Base-by-base conservation (phyloP, 2,329 filamentous ascomycete species). In the Fusarium fracticaudum region DNA sequence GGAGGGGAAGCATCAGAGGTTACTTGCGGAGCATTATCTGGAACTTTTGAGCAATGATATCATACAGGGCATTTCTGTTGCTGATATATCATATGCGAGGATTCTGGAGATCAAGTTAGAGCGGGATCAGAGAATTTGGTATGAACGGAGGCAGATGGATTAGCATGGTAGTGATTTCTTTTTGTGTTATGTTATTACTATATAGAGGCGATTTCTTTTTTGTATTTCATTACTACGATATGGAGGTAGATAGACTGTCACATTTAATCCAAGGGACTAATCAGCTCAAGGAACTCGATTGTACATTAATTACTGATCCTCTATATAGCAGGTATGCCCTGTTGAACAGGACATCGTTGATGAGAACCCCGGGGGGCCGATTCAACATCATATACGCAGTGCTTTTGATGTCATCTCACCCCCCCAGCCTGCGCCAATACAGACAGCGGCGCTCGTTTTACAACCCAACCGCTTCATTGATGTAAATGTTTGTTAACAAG, bases 11-110 rank as follows among this genome's bases (percentile, higher is more conserved):
- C 60, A 63, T n/a, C 60, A 63, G 24, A 58, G 60, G 24, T 33
- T 63, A 26, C 38, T 63, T 18, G 60, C 60, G 40, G 60, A 63
- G 60, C 50, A 63, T 33, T 63, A 63, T 6, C 6, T 63, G 33
- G 60, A 63, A 22, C 38, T 63, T 58, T 38, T 63, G 33, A 63
- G 51, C 50, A 63, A 63, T 45, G 60, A 63, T 10, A 45, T 58
- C 6, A 62, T 62, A 33, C 38, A 58, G 29, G 51, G 24, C 6
- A 54, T 61, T 29, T 35, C 29, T 20, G 54, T 55, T 22, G n/a
- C 47, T 3, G 59, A 61, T 18, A 61, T 61, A 26, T 61, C 59
- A 20, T 61, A 61, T 61, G 59, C 59, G 8, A 61, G 24, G 29
- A 61, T 61, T 43, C n/a, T 61, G 13, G 59, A 61, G 22, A 61